Percentiles rank a stretch among this genome's conserved stretches.
Evolutionary conservation across 805 yeast species (phyloP).

Genomic region (Metschnikowia chrysomelidarum): DNA sequence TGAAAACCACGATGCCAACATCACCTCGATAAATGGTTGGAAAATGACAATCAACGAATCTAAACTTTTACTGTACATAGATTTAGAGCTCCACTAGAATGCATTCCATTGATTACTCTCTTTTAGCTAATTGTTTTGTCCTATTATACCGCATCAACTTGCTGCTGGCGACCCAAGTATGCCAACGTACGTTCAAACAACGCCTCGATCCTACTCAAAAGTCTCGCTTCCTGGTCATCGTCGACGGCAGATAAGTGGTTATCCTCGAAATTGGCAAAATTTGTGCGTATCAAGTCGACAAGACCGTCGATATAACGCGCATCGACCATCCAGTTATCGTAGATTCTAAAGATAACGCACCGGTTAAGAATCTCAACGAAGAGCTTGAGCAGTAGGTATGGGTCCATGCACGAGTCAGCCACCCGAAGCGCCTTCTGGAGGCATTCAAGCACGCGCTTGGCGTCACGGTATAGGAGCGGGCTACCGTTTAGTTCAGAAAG

Average conservation of each 20-base stretch:
- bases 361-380: constrained; percentile 88
- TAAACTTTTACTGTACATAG: neutral
- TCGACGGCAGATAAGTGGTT: constrained; percentile 25
- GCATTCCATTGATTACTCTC: no score
- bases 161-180: constrained; percentile 64
- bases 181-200: constrained; percentile 68
- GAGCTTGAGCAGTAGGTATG: constrained; percentile 66
- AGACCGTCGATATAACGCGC: constrained; percentile 79
- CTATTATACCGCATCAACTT: neutral
- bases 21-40: no score
- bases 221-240: constrained; percentile 26
- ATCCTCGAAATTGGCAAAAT: constrained; percentile 46
- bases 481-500: neutral
- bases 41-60: no score
- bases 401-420: constrained; percentile 93
- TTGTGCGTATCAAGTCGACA: constrained; percentile 75
- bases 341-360: constrained; percentile 80
- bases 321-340: constrained; percentile 70
- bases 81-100: neutral
- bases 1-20: no score
- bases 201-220: constrained; percentile 29
- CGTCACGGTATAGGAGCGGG: constrained; percentile 34
- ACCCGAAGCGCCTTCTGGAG: constrained; percentile 83
- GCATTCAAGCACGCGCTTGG: constrained; percentile 84
- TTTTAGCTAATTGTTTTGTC: neutral